Evolutionary conservation across 495 filamentous ascomycete genomes (phyloP), one percentile per base, ranked within the genome.

Genomic region (Tirmania nivea): DNA sequence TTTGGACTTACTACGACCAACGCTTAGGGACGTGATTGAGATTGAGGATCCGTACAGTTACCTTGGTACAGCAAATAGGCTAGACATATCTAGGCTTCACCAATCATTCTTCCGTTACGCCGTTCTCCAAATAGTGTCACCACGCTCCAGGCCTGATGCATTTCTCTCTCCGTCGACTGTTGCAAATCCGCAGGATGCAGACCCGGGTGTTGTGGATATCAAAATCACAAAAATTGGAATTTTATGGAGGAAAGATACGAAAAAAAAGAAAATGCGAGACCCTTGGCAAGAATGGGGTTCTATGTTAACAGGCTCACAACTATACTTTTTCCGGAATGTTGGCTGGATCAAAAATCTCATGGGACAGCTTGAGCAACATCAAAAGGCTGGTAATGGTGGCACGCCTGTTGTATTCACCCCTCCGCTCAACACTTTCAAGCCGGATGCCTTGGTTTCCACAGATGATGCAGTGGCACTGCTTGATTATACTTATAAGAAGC

Each of bases 281-380:
- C 92, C 90, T 1, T 99, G 90, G 90, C 86, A 94, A 59, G 90
- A 96, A 70, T 99, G 90, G 90, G 90, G 90, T 49, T 89, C 87
- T 35, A 78, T 99, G 48, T 73, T 99, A 19, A 99, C 90, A 7
- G 81, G 87, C 25, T 89, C 90, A 12, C 89, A 95, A 60, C 75
- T 99, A 47, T 96, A 93, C 67, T 87, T 99, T 69, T 99, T 99
- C 69, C 78, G 83, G 53, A 94, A 96, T 61, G 78, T 84, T 17
- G 70, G 74, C 10, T 96, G 90, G 90, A 77, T 92, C n/a, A 94
- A 90, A 63, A 79, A 72, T 53, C 67, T 99, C 54, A 84, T 95
- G 69, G 75, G 82, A 54, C 90, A 99, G 61, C 75, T 83, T 56
- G 86, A 93, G 21, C 67, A 71, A 11, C 84, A 94, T 58, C 73